Evolutionary conservation across 805 yeast genomes (phyloP).

Genomic region (Pichia scutulata): DNA sequence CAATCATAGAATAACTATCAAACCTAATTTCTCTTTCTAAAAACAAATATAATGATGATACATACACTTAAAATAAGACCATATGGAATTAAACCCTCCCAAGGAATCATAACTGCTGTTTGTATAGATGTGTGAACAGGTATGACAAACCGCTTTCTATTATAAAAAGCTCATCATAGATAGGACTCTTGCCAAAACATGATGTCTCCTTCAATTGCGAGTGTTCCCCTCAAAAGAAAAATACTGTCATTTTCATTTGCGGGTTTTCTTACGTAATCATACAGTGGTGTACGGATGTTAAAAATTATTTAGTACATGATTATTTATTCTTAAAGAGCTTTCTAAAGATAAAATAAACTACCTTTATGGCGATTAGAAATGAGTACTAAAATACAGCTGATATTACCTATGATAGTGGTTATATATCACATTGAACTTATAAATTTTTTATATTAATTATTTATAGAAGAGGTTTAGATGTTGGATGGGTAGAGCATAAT

Average conservation of each 20-base stretch:
- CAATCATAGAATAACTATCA: too few relatives aligned
- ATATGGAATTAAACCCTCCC: slow-evolving; percentile 60
- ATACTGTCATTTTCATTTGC: neutral
- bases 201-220: neutral
- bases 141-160: neutral
- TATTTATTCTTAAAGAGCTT: too few relatives aligned
- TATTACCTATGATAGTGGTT: slow-evolving; percentile 6
- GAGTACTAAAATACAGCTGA: slow-evolving; percentile 2
- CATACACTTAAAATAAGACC: slow-evolving; percentile 47
- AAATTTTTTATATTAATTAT: slow-evolving; percentile 11
- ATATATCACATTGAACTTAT: slow-evolving; percentile 15
- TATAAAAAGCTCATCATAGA: neutral
- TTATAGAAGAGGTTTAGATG: slow-evolving; percentile 58
- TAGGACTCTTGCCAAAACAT: neutral
- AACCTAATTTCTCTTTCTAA: neutral
- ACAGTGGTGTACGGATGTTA: neutral
- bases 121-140: neutral
- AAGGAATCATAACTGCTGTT: slow-evolving; percentile 46
- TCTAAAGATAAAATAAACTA: too few relatives aligned
- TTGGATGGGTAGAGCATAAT: slow-evolving; percentile 99
- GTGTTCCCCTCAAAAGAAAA: neutral
- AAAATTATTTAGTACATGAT: too few relatives aligned
- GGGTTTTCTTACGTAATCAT: neutral
- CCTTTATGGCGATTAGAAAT: neutral
- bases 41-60: slow-evolving; percentile 9